Conservation (phyloP, 1,284 basidiomycete species). For the Pyrrhoderma lamaoense region DNA sequence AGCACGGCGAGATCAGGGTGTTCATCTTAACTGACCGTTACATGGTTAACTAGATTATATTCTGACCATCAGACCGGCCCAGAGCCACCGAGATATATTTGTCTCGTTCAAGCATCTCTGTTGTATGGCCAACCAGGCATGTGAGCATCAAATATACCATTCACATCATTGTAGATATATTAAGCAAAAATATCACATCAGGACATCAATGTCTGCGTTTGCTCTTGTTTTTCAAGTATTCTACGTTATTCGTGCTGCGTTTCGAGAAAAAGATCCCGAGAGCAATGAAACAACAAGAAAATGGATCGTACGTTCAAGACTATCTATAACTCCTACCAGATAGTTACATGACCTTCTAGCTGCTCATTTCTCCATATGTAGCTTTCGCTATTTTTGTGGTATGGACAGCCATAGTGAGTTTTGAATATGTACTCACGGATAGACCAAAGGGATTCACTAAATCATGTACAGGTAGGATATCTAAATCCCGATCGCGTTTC, state of each 20-base stretch:
- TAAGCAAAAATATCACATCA: slow-evolving; percentile 18
- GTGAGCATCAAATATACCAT: slow-evolving; percentile 25
- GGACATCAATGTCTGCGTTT: slow-evolving; percentile 36
- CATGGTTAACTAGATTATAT: slow-evolving; percentile 32
- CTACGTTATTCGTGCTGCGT: slow-evolving; percentile 30
- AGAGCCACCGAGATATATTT: slow-evolving; percentile 37
- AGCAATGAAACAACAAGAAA: slow-evolving; percentile 29
- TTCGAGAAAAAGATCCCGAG: slow-evolving; percentile 21
- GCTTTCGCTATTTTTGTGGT: slow-evolving; percentile 32
- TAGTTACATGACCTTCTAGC: slow-evolving; percentile 24
- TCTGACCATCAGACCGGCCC: slow-evolving; percentile 35
- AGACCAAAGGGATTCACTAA: background rate
- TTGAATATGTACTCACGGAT: background rate
- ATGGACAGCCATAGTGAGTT: slow-evolving; percentile 33
- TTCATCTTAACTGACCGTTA: too few species aligned
- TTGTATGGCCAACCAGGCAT: slow-evolving; percentile 42
- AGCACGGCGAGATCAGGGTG: too few species aligned
- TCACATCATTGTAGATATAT: background rate
- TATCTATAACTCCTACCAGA: too few species aligned
- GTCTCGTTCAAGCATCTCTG: slow-evolving; percentile 40
- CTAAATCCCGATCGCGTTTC: slow-evolving; percentile 32
- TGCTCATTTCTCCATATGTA: slow-evolving; percentile 36
- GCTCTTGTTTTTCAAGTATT: slow-evolving; percentile 42
- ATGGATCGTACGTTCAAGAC: slow-evolving; percentile 28
- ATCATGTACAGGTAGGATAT: slow-evolving; percentile 33